Conservation (phyloP, 2,329 filamentous ascomycete species). For the Clonostachys rosea region DNA sequence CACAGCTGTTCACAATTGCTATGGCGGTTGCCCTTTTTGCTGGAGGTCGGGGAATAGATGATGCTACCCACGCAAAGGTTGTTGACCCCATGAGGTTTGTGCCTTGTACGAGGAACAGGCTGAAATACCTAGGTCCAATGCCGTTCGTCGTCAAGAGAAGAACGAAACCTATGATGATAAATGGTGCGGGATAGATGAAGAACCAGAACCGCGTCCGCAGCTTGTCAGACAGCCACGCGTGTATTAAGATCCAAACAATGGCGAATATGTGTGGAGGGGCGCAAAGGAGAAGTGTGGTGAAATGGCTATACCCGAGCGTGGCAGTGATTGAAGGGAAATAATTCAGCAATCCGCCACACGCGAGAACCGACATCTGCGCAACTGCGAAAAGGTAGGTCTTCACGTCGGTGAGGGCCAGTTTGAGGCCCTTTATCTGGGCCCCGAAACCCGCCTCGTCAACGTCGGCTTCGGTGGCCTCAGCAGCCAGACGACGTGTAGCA, state of each 20-base stretch:
- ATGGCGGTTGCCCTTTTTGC: slow-evolving; percentile 50
- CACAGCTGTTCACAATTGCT: slow-evolving; percentile 51
- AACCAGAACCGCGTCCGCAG: slow-evolving; percentile 7
- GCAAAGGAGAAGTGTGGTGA: slow-evolving; percentile 49
- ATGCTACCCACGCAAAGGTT: slow-evolving; percentile 42
- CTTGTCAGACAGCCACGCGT: slow-evolving; percentile 48
- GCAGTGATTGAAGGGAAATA: slow-evolving; percentile 33
- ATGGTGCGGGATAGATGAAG: slow-evolving; percentile 33
- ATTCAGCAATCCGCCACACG: slow-evolving; percentile 5
- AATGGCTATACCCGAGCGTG: slow-evolving; percentile 46
- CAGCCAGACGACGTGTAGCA: slow-evolving; percentile 47
- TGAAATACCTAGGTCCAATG: slow-evolving; percentile 50
- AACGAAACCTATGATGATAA: slow-evolving; percentile 51
- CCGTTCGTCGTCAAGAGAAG: slow-evolving; percentile 51
- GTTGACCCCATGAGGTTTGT: slow-evolving; percentile 42
- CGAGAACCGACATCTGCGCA: slow-evolving; percentile 22
- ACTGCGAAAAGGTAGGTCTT: slow-evolving; percentile 61
- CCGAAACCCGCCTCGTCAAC: slow-evolving; percentile 43
- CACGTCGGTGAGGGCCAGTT: slow-evolving; percentile 53
- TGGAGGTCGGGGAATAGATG: slow-evolving; percentile 42
- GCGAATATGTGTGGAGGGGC: slow-evolving; percentile 55
- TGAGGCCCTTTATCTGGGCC: slow-evolving; percentile 47
- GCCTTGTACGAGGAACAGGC: slow-evolving; percentile 43
- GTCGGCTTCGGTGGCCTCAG: slow-evolving; percentile 53
- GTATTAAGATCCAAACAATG: slow-evolving; percentile 49